These are phyloP conservation scores for Orbilia javanica DNA, from an alignment of 2,329 filamentous ascomycete species.

Conservation along the genomic window DNA sequence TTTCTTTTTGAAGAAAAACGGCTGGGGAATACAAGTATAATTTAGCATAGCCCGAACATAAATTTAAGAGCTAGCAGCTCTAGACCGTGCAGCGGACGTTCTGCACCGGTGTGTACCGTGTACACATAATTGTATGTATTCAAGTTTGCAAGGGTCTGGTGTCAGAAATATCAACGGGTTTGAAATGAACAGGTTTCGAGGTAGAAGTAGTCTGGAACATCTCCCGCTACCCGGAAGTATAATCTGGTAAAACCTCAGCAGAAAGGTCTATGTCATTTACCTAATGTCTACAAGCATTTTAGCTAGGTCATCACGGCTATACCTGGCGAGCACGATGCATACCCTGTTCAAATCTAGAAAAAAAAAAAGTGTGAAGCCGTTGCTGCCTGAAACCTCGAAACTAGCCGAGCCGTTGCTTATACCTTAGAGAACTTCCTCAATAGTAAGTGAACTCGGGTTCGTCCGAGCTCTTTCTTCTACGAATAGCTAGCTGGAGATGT, in stretches of 20 bases:
- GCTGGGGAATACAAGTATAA: background rate
- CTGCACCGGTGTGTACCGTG: background rate
- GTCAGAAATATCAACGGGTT: slow-evolving; percentile 11
- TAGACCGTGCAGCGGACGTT: background rate
- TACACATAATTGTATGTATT: too few species aligned
- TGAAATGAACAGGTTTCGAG: slow-evolving; percentile 10
- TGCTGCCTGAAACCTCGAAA: slow-evolving; percentile 56
- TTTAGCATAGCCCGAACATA: background rate
- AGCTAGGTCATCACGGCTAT: background rate
- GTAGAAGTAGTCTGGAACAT: background rate
- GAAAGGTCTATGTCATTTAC: background rate
- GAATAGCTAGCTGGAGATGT: background rate
- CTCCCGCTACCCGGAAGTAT: slow-evolving; percentile 10
- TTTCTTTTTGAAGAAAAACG: too few species aligned
- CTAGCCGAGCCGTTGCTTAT: slow-evolving; percentile 46
- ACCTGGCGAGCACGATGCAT: slow-evolving; percentile 1
- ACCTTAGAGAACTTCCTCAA: slow-evolving; percentile 10
- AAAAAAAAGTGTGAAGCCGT: slow-evolving; percentile 51
- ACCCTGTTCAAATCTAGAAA: slow-evolving; percentile 25
- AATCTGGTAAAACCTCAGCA: background rate
- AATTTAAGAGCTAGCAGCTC: background rate
- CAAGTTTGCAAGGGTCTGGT: too few species aligned
- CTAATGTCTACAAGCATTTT: slow-evolving; percentile 23
- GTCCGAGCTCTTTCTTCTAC: slow-evolving; percentile 11
- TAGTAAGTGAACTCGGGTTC: background rate